phyloP scores from a whole-genome alignment of 2,329 filamentous ascomycete genomes.

The Diaporthe sp. region DNA sequence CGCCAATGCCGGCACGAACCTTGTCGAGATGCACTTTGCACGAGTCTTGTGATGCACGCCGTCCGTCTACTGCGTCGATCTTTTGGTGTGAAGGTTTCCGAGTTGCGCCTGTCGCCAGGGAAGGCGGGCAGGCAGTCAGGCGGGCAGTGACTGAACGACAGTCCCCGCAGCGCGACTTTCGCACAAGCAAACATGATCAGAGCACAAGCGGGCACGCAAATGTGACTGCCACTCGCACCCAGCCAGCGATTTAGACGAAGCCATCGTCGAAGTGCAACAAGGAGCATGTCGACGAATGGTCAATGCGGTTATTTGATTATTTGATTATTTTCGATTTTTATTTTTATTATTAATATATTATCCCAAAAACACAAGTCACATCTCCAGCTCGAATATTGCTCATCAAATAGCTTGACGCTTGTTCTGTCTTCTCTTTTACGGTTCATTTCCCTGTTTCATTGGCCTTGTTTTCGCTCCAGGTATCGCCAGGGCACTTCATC shows the following conservation, averaged over 20 bases:
- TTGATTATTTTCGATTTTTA: background rate
- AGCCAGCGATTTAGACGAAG: background rate
- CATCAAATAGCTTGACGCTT: background rate
- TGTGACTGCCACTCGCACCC: background rate
- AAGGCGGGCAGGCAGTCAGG: background rate
- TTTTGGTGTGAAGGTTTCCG: slow-evolving; percentile 12
- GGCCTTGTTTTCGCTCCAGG: background rate
- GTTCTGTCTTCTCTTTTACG: background rate
- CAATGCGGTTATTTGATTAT: background rate
- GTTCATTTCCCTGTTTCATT: no score
- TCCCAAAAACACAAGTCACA: background rate
- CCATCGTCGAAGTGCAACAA: background rate
- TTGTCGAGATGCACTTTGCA: background rate
- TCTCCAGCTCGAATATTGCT: background rate
- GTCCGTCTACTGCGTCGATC: background rate
- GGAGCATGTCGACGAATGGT: background rate
- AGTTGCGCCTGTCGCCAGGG: background rate
- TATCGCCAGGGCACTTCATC: background rate
- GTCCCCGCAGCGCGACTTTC: background rate
- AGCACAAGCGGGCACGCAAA: background rate
- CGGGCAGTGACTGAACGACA: background rate
- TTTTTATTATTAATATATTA: background rate
- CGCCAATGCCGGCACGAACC: slow-evolving; percentile 11
- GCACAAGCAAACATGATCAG: background rate
- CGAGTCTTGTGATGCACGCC: background rate